Percentiles rank a stretch among this genome's conserved stretches.
phyloP scores from a whole-genome alignment of 2,329 filamentous ascomycete genomes.

The Dactylellina parvicollis region DNA sequence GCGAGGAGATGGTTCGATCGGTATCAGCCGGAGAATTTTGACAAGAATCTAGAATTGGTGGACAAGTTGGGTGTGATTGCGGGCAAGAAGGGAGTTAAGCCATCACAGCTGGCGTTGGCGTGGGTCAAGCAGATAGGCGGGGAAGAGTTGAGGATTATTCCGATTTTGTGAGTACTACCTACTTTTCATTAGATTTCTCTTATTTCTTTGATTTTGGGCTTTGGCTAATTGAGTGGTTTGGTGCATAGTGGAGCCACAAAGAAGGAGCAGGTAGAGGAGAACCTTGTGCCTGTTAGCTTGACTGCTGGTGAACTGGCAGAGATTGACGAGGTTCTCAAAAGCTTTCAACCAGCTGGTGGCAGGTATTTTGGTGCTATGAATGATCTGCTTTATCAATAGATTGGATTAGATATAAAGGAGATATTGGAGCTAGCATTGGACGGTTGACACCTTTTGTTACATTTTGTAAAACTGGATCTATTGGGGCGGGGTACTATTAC shows the following conservation, averaged over 20 bases:
- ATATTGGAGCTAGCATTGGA: not conserved
- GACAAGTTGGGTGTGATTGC: slow-evolving; percentile 69
- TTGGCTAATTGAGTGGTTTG: not conserved
- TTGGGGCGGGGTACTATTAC: too few species aligned
- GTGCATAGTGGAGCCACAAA: slow-evolving; percentile 35
- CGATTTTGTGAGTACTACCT: slow-evolving; percentile 70
- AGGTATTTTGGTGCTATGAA: slow-evolving; percentile 23
- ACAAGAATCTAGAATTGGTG: slow-evolving; percentile 72
- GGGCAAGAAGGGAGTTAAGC: slow-evolving; percentile 69
- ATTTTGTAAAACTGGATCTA: too few species aligned
- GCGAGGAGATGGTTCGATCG: slow-evolving; percentile 66
- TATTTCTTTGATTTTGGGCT: not conserved
- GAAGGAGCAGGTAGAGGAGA: slow-evolving; percentile 68
- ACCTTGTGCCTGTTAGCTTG: slow-evolving; percentile 66
- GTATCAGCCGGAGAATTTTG: slow-evolving; percentile 71
- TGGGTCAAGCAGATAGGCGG: slow-evolving; percentile 69
- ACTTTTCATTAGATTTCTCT: too few species aligned
- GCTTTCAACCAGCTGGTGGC: slow-evolving; percentile 60
- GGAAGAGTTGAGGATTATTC: slow-evolving; percentile 69
- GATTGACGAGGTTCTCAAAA: slow-evolving; percentile 66
- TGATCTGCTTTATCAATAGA: slow-evolving; percentile 19
- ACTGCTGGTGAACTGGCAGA: slow-evolving; percentile 66
- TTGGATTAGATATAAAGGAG: not conserved
- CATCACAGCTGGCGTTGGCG: slow-evolving; percentile 72
- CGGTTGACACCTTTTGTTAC: too few species aligned